A percentile compares a stretch with the other conserved stretches of the same genome.
Conservation (phyloP, 1,284 basidiomycete species). For the Ustilago lituana region DNA sequence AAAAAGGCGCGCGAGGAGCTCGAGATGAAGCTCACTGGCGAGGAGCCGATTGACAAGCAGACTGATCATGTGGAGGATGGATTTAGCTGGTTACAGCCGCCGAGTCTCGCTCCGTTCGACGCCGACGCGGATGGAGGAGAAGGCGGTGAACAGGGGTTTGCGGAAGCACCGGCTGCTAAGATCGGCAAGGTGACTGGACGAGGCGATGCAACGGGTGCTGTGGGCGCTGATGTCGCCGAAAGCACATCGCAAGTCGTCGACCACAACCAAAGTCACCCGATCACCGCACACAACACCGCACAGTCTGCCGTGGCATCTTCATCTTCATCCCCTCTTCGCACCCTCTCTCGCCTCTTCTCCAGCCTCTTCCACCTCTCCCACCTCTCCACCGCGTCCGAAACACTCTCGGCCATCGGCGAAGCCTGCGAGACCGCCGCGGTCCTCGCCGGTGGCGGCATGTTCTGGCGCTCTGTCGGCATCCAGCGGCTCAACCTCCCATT, state of each 20-base stretch:
- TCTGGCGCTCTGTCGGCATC: conserved; percentile 53
- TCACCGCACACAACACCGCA: background rate
- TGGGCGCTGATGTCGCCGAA: conserved; percentile 33
- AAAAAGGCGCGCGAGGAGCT: conserved; percentile 1
- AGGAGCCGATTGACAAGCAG: conserved; percentile 15
- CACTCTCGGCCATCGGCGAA: conserved; percentile 38
- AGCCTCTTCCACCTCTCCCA: conserved; percentile 8
- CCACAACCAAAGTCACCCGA: no score
- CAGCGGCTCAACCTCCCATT: conserved; percentile 28
- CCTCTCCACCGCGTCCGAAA: conserved; percentile 14
- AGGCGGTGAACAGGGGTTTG: conserved; percentile 11
- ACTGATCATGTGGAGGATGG: conserved; percentile 15
- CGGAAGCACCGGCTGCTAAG: conserved; percentile 5
- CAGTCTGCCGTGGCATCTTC: background rate
- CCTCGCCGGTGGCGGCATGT: conserved; percentile 48
- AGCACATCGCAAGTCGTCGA: no score
- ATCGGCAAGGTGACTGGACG: conserved; percentile 32
- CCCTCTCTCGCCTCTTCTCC: conserved; percentile 4
- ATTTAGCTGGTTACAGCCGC: conserved; percentile 26
- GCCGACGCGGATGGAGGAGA: background rate
- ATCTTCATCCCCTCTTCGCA: background rate
- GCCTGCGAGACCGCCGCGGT: conserved; percentile 54
- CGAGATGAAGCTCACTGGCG: conserved; percentile 17
- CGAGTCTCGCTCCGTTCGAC: conserved; percentile 23
- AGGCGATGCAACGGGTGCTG: conserved; percentile 26